Percentiles rank a stretch among this genome's conserved stretches.
Evolutionary conservation across 306 rosid species (phyloP).

Genomic region (Dryas alaskensis): DNA sequence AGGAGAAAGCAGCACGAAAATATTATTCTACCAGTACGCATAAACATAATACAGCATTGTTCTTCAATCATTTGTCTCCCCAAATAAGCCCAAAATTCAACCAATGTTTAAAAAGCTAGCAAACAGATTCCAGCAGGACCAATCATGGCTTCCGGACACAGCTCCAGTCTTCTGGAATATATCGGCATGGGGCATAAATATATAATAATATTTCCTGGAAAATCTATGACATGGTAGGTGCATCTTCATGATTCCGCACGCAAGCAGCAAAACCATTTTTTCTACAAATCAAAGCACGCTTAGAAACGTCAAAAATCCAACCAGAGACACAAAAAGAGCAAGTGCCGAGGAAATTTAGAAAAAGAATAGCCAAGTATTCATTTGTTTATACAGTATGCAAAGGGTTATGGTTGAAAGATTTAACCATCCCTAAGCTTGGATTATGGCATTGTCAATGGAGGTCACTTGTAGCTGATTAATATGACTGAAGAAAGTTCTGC

Average conservation of each 20-base stretch:
- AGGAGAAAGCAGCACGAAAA: conserved; percentile 14
- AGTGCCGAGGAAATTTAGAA: not conserved
- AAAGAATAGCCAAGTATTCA: not conserved
- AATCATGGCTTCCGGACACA: conserved; percentile 45
- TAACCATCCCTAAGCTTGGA: not conserved
- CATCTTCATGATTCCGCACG: conserved; percentile 47
- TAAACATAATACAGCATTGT: conserved; percentile 19
- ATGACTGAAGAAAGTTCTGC: not conserved
- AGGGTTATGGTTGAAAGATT: not conserved
- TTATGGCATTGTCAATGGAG: not conserved
- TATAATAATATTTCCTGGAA: conserved; percentile 7
- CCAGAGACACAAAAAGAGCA: not conserved
- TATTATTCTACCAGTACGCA: conserved; percentile 21
- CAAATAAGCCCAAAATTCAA: conserved; percentile 19
- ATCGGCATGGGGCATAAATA: conserved; percentile 24
- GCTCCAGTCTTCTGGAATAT: conserved; percentile 56
- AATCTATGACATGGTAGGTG: conserved; percentile 18
- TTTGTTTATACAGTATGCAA: not conserved
- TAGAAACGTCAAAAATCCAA: conserved; percentile 4
- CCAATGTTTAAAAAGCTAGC: conserved; percentile 24
- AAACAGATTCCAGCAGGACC: conserved; percentile 49
- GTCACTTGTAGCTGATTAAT: not conserved
- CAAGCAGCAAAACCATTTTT: conserved; percentile 86
- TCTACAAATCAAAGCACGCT: conserved; percentile 41
- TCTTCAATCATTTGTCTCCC: conserved; percentile 22